phyloP scores from a whole-genome alignment of 768 basidiomycete species.

The Tylopilus intermedius region DNA sequence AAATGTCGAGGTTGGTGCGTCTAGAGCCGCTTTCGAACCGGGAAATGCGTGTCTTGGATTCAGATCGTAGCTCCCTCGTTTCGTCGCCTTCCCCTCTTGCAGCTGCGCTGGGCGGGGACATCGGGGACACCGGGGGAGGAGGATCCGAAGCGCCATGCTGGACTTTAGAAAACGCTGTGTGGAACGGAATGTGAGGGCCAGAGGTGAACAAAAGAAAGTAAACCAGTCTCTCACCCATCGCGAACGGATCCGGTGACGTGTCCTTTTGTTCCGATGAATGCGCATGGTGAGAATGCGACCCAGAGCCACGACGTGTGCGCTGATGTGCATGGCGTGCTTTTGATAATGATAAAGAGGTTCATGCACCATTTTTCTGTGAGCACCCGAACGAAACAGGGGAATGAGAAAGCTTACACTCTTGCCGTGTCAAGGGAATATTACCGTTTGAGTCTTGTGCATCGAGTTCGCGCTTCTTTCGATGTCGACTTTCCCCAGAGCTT shows the following conservation, averaged over 20 bases:
- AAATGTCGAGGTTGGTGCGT: background rate
- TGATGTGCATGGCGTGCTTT: constrained; percentile 7
- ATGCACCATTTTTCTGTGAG: background rate
- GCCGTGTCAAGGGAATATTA: background rate
- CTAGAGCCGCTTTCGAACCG: constrained; percentile 3
- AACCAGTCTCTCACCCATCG: constrained; percentile 13
- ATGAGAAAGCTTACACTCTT: constrained; percentile 12
- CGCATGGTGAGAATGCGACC: constrained; percentile 5
- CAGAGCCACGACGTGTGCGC: constrained; percentile 10
- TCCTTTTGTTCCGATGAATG: constrained; percentile 4
- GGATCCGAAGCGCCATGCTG: constrained; percentile 1
- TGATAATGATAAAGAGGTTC: background rate
- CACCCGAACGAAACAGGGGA: background rate
- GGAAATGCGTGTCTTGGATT: background rate
- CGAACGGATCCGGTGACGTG: constrained; percentile 17
- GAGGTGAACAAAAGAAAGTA: background rate
- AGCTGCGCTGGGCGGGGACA: background rate
- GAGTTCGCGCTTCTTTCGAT: constrained; percentile 19
- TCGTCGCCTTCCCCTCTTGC: background rate
- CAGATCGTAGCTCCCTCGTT: background rate
- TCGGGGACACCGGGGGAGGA: background rate
- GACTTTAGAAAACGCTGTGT: constrained; percentile 21
- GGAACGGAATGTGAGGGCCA: background rate
- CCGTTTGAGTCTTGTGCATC: constrained; percentile 3
- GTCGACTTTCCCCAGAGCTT: constrained; percentile 11